A percentile compares a stretch with the other conserved stretches of the same genome.
These are phyloP conservation scores for Vanrija sp. DNA, from an alignment of 1,284 basidiomycete species.

Conservation along the genomic window DNA sequence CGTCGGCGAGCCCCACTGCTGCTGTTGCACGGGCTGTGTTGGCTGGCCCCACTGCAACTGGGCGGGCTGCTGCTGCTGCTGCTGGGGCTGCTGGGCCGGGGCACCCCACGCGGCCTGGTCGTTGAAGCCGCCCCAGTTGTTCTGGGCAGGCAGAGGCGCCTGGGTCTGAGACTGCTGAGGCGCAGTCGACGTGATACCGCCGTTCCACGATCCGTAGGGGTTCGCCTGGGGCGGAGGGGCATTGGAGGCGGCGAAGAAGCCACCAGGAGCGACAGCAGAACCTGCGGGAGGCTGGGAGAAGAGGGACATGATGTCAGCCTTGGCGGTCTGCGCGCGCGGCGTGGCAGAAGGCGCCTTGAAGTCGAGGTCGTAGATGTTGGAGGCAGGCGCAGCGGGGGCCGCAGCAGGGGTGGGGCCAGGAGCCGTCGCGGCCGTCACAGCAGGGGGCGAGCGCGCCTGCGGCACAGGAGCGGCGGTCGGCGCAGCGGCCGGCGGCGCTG, in stretches of 20 bases:
- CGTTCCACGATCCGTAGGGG: constrained; percentile 35
- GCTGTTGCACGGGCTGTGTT: neutral
- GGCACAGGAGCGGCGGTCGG: constrained; percentile 5
- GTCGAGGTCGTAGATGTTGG: constrained; percentile 49
- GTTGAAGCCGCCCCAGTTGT: constrained; percentile 30
- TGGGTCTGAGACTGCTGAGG: constrained; percentile 23
- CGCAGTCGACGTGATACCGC: constrained; percentile 32
- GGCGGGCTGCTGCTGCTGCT: constrained; percentile 1
- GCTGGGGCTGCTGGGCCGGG: constrained; percentile 5
- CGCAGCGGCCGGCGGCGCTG: constrained; percentile 15
- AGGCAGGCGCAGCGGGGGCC: constrained; percentile 16
- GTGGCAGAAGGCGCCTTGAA: constrained; percentile 42
- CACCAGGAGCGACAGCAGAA: constrained; percentile 4
- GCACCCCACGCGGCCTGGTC: constrained; percentile 41
- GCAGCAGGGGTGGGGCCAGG: constrained; percentile 19
- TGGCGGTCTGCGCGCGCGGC: constrained; percentile 19
- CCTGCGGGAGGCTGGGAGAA: constrained; percentile 34
- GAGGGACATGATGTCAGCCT: constrained; percentile 50
- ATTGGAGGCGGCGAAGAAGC: constrained; percentile 20
- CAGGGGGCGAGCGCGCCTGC: constrained; percentile 1
- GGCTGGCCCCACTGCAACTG: neutral
- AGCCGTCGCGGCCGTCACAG: constrained; percentile 16
- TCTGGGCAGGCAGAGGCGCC: constrained; percentile 13
- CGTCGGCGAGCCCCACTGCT: constrained; percentile 12
- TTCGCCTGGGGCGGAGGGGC: constrained; percentile 16